Conservation (phyloP, 805 yeast genomes). For the Blastobotrys peoriensis region DNA sequence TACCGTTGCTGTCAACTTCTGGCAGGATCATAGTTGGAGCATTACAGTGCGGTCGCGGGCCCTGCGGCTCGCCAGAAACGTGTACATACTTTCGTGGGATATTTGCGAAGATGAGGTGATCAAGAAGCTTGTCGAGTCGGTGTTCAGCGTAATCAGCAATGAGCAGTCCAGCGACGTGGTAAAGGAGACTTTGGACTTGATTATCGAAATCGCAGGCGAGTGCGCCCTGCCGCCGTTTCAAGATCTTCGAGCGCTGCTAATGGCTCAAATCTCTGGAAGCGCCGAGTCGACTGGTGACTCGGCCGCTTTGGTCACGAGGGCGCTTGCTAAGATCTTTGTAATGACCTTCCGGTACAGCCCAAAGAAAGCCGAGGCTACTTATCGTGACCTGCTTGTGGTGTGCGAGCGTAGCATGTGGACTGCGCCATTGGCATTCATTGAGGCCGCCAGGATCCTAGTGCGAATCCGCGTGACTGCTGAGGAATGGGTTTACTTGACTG, state of each 20-base stretch:
- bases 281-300: neutral
- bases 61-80: slow-evolving; percentile 31
- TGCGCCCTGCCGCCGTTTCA: slow-evolving; percentile 13
- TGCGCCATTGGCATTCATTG: slow-evolving; percentile 30
- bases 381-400: slow-evolving; percentile 29
- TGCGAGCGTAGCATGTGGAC: slow-evolving; percentile 15
- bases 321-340: slow-evolving; percentile 29
- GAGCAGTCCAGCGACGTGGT: slow-evolving; percentile 34
- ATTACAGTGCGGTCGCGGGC: slow-evolving; percentile 21
- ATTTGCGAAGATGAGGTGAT: slow-evolving; percentile 31
- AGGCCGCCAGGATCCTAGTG: slow-evolving; percentile 45
- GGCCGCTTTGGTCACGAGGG: slow-evolving; percentile 16
- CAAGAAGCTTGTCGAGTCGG: slow-evolving; percentile 30
- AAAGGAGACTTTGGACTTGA: slow-evolving; percentile 23
- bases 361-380: slow-evolving; percentile 29
- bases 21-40: slow-evolving; percentile 24
- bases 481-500: slow-evolving; percentile 41
- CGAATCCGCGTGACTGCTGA: slow-evolving; percentile 48
- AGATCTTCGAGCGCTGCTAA: slow-evolving; percentile 8
- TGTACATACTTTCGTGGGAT: slow-evolving; percentile 34
- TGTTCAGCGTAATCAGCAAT: slow-evolving; percentile 28
- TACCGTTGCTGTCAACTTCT: slow-evolving; percentile 42
- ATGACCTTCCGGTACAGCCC: slow-evolving; percentile 35
- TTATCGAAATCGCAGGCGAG: slow-evolving; percentile 22
- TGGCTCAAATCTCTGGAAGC: slow-evolving; percentile 5